Percentiles rank a stretch among this genome's conserved stretches.
Conservation (phyloP, 257 asterid species). For the Salvia splendens region DNA sequence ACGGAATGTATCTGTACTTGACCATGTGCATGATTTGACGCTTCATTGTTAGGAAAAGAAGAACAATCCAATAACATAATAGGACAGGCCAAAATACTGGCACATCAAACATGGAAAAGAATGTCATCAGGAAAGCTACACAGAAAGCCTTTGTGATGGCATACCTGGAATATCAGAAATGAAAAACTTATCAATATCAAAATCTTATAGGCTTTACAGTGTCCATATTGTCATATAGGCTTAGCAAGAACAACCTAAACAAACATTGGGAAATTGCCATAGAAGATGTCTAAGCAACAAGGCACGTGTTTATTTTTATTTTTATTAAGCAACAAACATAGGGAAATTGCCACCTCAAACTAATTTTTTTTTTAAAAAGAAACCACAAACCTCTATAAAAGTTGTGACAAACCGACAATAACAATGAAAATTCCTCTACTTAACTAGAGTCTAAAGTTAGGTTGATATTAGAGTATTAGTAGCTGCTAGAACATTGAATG, state of each 20-base stretch:
- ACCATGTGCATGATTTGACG: constrained; percentile 89
- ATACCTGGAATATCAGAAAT: constrained; percentile 56
- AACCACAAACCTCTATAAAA: background rate
- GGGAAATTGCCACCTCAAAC: background rate
- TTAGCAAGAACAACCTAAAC: background rate
- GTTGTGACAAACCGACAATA: background rate
- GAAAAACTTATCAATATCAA: background rate
- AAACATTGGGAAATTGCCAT: constrained; percentile 6
- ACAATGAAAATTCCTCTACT: constrained; percentile 1
- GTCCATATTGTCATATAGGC: background rate
- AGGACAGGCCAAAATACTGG: constrained; percentile 96
- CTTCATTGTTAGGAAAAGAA: constrained; percentile 86
- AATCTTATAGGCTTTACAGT: constrained; percentile 20
- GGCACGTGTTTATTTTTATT: background rate
- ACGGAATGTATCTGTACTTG: constrained; percentile 81
- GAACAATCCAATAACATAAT: constrained; percentile 83
- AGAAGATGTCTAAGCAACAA: background rate
- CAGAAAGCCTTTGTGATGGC: constrained; percentile 89
- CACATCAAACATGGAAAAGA: constrained; percentile 84
- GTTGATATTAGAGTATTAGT: background rate
- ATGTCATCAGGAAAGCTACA: constrained; percentile 76
- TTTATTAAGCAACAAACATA: too few species aligned
- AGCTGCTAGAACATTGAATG: background rate
- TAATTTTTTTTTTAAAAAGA: background rate
- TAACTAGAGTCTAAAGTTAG: background rate